Evolutionary conservation across 2,329 filamentous ascomycete species (phyloP).

Genomic region (Alternaria sp.): DNA sequence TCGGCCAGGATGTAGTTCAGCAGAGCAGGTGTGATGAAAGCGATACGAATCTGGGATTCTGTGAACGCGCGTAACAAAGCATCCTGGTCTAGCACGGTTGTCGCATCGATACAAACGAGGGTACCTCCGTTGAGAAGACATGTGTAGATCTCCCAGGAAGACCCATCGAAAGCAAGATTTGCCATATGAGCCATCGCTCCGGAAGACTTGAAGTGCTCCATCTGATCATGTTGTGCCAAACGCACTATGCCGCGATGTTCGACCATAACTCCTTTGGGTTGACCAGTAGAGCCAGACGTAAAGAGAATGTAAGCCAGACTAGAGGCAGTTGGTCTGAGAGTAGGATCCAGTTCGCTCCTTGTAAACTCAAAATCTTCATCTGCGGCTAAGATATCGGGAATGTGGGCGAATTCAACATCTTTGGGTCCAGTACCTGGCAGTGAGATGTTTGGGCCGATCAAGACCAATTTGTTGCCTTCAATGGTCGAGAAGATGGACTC

Average conservation of each 20-base stretch:
- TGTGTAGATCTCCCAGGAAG: slow-evolving; percentile 63
- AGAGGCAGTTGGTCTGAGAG: slow-evolving; percentile 12
- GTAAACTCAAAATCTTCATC: too few relatives aligned
- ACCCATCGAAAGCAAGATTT: slow-evolving; percentile 39
- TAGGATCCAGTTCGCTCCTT: too few relatives aligned
- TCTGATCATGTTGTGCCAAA: slow-evolving; percentile 24
- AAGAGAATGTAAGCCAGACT: slow-evolving; percentile 67
- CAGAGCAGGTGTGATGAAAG: slow-evolving; percentile 1
- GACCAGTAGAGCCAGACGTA: slow-evolving; percentile 52
- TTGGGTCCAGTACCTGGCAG: neutral
- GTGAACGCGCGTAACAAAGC: neutral
- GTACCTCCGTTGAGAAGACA: slow-evolving; percentile 63
- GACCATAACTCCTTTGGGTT: slow-evolving; percentile 67
- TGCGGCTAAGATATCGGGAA: neutral
- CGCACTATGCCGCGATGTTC: slow-evolving; percentile 63
- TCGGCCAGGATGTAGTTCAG: neutral
- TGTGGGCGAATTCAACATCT: neutral
- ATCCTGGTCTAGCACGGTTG: neutral
- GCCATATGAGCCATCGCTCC: slow-evolving; percentile 52
- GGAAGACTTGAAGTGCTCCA: slow-evolving; percentile 18
- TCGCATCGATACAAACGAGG: slow-evolving; percentile 47
- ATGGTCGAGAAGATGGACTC: slow-evolving; percentile 44
- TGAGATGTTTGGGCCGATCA: slow-evolving; percentile 22
- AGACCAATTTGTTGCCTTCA: slow-evolving; percentile 57
- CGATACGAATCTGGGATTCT: neutral